Conservation (phyloP, 179 eudicot genomes). For the Dionaea muscipula region DNA sequence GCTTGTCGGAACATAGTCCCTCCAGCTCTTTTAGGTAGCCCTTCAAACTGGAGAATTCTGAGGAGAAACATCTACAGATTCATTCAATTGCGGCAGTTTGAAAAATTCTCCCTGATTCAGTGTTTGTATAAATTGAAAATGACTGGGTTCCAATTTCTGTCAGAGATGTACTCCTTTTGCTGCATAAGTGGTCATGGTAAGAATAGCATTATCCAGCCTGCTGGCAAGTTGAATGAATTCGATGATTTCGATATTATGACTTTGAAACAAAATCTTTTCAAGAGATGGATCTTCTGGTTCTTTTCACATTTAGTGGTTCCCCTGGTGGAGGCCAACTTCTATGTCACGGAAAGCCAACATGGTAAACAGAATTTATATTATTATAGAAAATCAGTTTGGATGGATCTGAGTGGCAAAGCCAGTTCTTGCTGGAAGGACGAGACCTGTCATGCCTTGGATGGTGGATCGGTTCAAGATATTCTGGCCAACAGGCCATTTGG, state of each 20-base stretch:
- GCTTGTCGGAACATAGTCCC: constrained; percentile 70
- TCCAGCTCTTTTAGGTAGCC: constrained; percentile 42
- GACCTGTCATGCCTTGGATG: constrained; percentile 32
- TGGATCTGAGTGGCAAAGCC: constrained; percentile 30
- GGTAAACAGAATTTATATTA: constrained; percentile 60
- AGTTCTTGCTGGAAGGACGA: constrained; percentile 22
- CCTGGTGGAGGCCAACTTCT: constrained; percentile 64
- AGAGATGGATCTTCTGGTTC: constrained; percentile 76
- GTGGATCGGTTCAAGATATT: constrained; percentile 25
- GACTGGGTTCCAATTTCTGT: constrained; percentile 53
- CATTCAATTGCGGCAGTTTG: constrained; percentile 49
- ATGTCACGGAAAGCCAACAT: constrained; percentile 75
- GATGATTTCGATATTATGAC: constrained; percentile 7
- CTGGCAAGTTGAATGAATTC: not conserved
- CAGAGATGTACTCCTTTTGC: constrained; percentile 27
- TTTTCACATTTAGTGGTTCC: constrained; percentile 55
- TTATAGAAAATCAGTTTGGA: constrained; percentile 56
- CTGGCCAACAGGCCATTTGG: constrained; percentile 58
- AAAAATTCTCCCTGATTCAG: constrained; percentile 55
- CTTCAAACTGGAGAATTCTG: constrained; percentile 50
- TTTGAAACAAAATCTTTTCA: constrained; percentile 32
- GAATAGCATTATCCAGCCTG: constrained; percentile 6
- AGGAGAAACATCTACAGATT: constrained; percentile 58
- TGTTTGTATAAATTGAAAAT: constrained; percentile 47
- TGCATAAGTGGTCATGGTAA: constrained; percentile 11